These are phyloP conservation scores for Aegle marmelos DNA, from an alignment of 345 rosid species.

Conservation along the genomic window DNA sequence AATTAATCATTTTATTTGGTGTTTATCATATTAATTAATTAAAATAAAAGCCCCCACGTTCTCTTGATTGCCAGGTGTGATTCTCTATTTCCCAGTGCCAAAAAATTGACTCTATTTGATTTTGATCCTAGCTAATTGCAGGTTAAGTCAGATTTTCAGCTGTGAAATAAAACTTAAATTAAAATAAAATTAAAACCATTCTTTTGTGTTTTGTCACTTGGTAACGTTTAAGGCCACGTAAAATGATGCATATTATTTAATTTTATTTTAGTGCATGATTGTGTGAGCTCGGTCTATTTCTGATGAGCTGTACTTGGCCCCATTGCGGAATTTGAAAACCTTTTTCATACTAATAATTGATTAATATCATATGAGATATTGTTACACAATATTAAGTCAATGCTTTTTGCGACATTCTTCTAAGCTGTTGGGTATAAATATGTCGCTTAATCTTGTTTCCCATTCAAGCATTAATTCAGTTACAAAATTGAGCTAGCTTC, in stretches of 20 bases:
- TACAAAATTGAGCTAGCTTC: not conserved
- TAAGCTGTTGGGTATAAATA: conserved; percentile 23
- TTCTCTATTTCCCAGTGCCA: not conserved
- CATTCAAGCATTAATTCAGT: conserved; percentile 17
- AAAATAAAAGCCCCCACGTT: conserved; percentile 19
- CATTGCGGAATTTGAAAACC: conserved; percentile 16
- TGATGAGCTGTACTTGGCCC: conserved; percentile 40
- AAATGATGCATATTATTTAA: not conserved
- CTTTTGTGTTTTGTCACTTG: conserved; percentile 13
- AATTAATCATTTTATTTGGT: not conserved
- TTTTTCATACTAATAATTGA: conserved; percentile 24
- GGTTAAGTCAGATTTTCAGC: conserved; percentile 5
- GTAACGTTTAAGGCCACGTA: conserved; percentile 6
- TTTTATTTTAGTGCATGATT: conserved; percentile 17
- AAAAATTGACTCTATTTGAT: not conserved
- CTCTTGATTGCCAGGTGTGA: conserved; percentile 24
- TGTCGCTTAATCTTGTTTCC: conserved; percentile 11
- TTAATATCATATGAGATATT: conserved; percentile 22
- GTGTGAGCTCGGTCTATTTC: conserved; percentile 10
- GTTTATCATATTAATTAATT: not conserved
- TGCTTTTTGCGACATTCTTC: conserved; percentile 26
- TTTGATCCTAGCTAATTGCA: conserved; percentile 6
- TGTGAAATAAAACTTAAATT: not conserved
- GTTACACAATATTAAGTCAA: conserved; percentile 16
- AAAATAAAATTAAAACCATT: not conserved